Conservation (phyloP, 2,329 filamentous ascomycete genomes). For the Trichoderma sp. region DNA sequence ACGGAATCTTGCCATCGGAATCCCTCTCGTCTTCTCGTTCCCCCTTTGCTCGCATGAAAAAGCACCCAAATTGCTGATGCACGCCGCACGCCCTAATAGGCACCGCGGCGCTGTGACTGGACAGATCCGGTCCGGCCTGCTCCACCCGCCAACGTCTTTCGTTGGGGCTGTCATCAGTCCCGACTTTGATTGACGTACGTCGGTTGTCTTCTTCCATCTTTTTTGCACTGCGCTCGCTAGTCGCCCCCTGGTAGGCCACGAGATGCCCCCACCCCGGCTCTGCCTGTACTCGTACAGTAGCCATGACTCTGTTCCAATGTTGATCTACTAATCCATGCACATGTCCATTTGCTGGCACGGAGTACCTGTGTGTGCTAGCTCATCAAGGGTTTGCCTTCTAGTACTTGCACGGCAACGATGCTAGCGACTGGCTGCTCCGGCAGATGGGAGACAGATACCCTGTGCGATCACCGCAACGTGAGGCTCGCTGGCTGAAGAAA, state of each 20-base stretch:
- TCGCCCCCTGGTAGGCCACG: conserved; percentile 9
- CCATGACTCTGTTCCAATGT: background rate
- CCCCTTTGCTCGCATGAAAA: background rate
- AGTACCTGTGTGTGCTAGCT: background rate
- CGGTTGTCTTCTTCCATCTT: background rate
- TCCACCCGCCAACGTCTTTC: background rate
- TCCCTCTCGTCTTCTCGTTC: background rate
- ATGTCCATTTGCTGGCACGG: background rate
- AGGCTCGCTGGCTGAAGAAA: background rate
- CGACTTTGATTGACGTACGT: background rate
- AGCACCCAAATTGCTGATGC: background rate
- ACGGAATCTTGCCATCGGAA: background rate
- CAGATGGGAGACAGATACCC: background rate
- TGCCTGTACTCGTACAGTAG: background rate
- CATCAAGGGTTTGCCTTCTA: background rate
- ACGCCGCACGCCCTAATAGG: background rate
- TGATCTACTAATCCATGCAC: background rate
- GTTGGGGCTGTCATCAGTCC: background rate
- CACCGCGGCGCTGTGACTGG: background rate
- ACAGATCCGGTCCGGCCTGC: background rate
- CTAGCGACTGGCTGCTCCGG: background rate
- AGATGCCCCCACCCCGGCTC: conserved; percentile 1
- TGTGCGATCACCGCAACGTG: background rate
- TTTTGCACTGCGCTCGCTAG: background rate
- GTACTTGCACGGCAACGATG: background rate